These are phyloP conservation scores for Penicillium nucicola DNA, from an alignment of 495 filamentous ascomycete genomes.

Conservation along the genomic window DNA sequence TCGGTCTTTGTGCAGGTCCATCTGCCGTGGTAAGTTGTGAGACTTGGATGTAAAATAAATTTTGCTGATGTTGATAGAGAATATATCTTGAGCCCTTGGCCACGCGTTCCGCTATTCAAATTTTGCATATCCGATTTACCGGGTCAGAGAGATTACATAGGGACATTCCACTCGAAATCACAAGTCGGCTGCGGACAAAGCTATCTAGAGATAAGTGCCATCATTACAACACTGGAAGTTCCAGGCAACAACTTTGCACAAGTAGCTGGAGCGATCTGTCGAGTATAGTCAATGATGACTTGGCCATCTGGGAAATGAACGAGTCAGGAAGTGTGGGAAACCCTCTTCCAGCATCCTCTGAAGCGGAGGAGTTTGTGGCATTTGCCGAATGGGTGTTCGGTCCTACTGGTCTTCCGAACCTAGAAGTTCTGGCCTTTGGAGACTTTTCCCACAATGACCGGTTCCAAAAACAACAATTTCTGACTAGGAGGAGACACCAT, in stretches of 20 bases:
- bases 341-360: neutral
- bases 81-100: neutral
- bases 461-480: constrained; percentile 10
- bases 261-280: neutral
- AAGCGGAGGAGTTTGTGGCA: constrained; percentile 2
- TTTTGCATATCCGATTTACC: neutral
- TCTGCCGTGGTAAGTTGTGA: neutral
- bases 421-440: constrained; percentile 10
- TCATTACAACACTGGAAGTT: neutral
- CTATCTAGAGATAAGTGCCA: neutral
- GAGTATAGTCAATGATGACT: neutral
- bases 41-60: neutral
- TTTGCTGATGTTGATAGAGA: neutral
- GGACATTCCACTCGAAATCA: neutral
- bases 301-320: neutral
- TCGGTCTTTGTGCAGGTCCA: constrained; percentile 2
- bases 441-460: constrained; percentile 10
- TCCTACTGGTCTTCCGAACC: constrained; percentile 2
- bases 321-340: neutral
- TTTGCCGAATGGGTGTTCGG: constrained; percentile 18
- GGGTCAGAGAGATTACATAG: neutral
- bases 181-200: neutral
- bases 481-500: neutral
- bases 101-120: neutral
- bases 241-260: neutral